These are phyloP conservation scores for Casuarina equisetifolia DNA, from an alignment of 306 rosid genomes.

Conservation along the genomic window DNA sequence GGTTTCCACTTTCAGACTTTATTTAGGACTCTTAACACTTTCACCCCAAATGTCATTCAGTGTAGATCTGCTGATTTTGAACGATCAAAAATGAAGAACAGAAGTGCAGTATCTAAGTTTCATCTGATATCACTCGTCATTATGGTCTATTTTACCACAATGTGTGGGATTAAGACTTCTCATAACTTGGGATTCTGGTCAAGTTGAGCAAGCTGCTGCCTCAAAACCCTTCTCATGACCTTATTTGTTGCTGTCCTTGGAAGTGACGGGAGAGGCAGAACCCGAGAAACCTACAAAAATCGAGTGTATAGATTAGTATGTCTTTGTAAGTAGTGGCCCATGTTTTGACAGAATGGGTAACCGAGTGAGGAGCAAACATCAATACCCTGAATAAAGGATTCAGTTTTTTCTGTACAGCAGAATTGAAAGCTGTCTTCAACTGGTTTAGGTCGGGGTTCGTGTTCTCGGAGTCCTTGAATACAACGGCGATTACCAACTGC, in stretches of 20 bases:
- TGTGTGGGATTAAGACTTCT: not conserved
- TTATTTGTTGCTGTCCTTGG: constrained; percentile 95
- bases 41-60: not conserved
- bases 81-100: not conserved
- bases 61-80: not conserved
- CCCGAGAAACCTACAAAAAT: constrained; percentile 65
- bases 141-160: not conserved
- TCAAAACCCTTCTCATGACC: constrained; percentile 90
- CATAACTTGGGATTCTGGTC: constrained; percentile 60
- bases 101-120: not conserved
- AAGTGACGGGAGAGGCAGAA: constrained; percentile 56
- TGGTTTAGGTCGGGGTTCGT: constrained; percentile 41
- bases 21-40: no score
- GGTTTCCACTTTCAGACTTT: no score
- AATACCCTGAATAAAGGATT: constrained; percentile 87
- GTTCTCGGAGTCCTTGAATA: constrained; percentile 48
- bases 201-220: constrained; percentile 52
- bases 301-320: constrained; percentile 15
- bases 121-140: not conserved
- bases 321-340: not conserved
- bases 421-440: constrained; percentile 61
- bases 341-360: not conserved
- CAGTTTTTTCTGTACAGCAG: constrained; percentile 84
- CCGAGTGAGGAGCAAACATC: constrained; percentile 24
- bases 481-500: constrained; percentile 71